These are phyloP conservation scores for Mitragyna speciosa DNA, from an alignment of 257 asterid species.

Conservation along the genomic window DNA sequence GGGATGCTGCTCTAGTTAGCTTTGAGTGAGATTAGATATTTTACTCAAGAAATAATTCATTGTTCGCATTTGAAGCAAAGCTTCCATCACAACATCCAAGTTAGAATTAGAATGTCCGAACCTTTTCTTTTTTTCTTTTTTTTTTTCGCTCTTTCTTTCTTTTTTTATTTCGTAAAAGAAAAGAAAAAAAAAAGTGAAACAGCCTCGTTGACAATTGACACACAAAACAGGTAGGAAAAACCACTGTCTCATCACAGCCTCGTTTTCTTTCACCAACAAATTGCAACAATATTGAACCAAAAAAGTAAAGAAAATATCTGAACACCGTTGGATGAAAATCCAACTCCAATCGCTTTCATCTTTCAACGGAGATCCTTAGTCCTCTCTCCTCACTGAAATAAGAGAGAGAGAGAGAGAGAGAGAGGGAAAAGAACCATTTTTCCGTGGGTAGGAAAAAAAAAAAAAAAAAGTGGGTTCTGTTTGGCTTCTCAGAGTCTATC, in stretches of 20 bases:
- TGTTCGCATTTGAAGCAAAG: conserved; percentile 18
- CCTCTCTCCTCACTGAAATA: conserved; percentile 37
- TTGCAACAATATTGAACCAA: neutral
- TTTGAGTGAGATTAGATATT: neutral
- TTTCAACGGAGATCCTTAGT: conserved; percentile 41
- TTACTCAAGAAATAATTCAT: neutral
- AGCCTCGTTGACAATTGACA: neutral
- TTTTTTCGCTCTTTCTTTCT: neutral
- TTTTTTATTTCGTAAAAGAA: neutral
- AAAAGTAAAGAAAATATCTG: neutral
- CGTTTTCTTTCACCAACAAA: conserved; percentile 14
- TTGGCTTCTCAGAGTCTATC: conserved; percentile 33
- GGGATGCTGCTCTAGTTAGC: neutral
- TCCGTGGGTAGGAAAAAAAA: conserved; percentile 15
- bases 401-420: conserved; percentile 10
- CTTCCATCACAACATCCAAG: conserved; percentile 1
- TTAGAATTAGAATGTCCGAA: neutral
- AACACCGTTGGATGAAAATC: conserved; percentile 44
- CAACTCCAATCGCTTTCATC: conserved; percentile 28
- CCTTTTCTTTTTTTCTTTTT: neutral
- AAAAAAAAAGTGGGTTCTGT: conserved; percentile 8
- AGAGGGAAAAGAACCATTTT: conserved; percentile 25
- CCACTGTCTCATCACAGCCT: neutral
- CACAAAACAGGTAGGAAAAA: neutral
- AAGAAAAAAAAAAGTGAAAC: neutral